Evolutionary conservation across 2,329 filamentous ascomycete genomes (phyloP), one percentile per base, ranked within the genome.

Genomic region (Epichloe baconii): DNA sequence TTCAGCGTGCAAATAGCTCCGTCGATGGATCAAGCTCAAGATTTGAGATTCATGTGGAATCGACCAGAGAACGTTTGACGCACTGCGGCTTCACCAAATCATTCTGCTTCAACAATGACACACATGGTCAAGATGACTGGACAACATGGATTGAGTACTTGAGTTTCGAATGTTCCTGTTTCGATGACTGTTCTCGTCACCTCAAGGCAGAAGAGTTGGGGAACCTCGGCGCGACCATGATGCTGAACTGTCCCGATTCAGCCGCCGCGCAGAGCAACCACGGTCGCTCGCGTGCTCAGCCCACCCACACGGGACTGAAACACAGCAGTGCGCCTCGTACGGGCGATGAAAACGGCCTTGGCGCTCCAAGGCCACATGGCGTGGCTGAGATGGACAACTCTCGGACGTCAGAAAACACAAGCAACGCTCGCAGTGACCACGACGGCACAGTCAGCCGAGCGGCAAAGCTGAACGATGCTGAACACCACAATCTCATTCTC

Each of bases 111-210:
- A 19, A 51, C 23, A 12, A 51, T 17, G 45, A 53, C 15, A n/a
- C 38, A 1, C 17, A 26, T 8, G 40, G 36, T 5, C 52, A 53
- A 34, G 52, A 51, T 26, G 45, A 51, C 26, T 53, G 49, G 48
- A 51, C 48, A 8, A 51, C 48, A 4, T 53, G 52, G 52, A 31
- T 51, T 15, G 52, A 53, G 15, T 53, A 53, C 19, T 14, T 53
- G 40, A 50, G 49, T 17, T 53, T 51, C 41, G 52, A 53, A 41
- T 47, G 31, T 14, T 47, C 44, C 31, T 52, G 47, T 37, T 46
- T 49, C 21, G 51, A 52, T 3, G 14, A 23, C 26, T 41, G 34
- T 41, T 40, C 36, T 38, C 42, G 23, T n/a, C 17, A 1, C 31
- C 43, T 31, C 15, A 4, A n/a, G 3, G 11, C n/a, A 26, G 44